phyloP scores from a whole-genome alignment of 108 stramenopile genomes.

The Chaetoceros tenuissimus region DNA sequence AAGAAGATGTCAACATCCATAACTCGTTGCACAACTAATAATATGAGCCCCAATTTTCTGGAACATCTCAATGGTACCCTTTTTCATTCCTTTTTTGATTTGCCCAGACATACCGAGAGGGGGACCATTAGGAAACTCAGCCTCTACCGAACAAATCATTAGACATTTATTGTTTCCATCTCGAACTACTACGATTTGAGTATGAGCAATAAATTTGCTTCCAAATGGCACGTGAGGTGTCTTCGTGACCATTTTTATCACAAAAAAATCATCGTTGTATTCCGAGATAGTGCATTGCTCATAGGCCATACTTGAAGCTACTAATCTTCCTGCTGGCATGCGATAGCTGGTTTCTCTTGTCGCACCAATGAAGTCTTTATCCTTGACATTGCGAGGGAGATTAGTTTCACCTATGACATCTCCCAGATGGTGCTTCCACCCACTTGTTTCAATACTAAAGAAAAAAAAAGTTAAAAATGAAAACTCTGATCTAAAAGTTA shows the following conservation, averaged over 20 bases:
- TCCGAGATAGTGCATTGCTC: conserved; percentile 47
- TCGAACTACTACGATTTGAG: conserved; percentile 62
- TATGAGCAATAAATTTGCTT: conserved; percentile 58
- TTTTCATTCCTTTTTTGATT: conserved; percentile 72
- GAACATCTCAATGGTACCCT: conserved; percentile 63
- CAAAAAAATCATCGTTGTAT: conserved; percentile 64
- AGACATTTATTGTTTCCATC: conserved; percentile 56
- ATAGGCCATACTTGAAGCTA: conserved; percentile 63
- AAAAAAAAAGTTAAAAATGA: conserved; percentile 37
- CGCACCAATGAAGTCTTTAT: not conserved
- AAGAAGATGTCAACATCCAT: too few species aligned
- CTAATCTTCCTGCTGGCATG: conserved; percentile 77
- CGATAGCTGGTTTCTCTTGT: conserved; percentile 26
- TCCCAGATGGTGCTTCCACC: conserved; percentile 19
- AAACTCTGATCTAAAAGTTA: conserved; percentile 23
- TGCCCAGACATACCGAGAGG: conserved; percentile 59
- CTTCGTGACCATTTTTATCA: conserved; percentile 55
- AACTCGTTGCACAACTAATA: conserved; percentile 55
- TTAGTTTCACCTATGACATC: conserved; percentile 34
- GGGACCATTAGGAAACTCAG: conserved; percentile 75
- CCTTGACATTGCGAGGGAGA: not conserved
- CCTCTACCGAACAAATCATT: conserved; percentile 62
- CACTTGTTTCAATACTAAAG: conserved; percentile 49
- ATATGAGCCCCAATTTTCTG: conserved; percentile 59
- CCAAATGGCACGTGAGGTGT: conserved; percentile 77